Evolutionary conservation across 2,329 filamentous ascomycete species (phyloP), one percentile per base, ranked within the genome.

Genomic region (Nakataea oryzae): DNA sequence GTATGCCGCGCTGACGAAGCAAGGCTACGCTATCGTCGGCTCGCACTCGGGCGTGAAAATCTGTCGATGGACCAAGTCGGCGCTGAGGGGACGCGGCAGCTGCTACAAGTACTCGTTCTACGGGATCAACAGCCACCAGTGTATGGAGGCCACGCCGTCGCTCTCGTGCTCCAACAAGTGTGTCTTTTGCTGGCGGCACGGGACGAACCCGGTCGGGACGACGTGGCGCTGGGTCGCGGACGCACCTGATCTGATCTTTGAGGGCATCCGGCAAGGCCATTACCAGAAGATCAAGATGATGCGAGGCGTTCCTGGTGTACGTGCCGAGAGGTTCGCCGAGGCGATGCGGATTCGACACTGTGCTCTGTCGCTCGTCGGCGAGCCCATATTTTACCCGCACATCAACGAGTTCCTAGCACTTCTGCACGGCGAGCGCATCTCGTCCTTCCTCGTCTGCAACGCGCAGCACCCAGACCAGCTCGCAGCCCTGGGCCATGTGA

Each of bases 71-170:
- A 97, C 95, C 12, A 99, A 99, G 76, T 97, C 93, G 1, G 93
- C 93, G 12, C 86, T 97, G 0, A 90, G 93, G 54, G 93, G 93
- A 14, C 88, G 93, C 54, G 95, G 93, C 5, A 96, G 91, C 28
- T 99, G 93, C 79, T 99, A 99, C 81, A 97, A 99, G 72, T 97
- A 86, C 75, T 96, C 91, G 0, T 96, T 99, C 74, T 99, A 99
- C 74, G 93, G 93, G 59, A 99, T 99, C 74, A 86, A 89, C 66
- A 97, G 93, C 0, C 95, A 99, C 71, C 88, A 96, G 65, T 99
- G 93, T 75, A 99, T 99, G 95, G 93, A 99, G 76, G 93, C 93
- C 2, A 97, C 93, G 0, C 93, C 93, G 0, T 96, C 93, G 0
- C 84, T 99, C 4, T 96, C 91, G 12, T 99, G 93, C 80, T 95